phyloP scores from a whole-genome alignment of 2,329 filamentous ascomycete species.

The Cercospora janseana region DNA sequence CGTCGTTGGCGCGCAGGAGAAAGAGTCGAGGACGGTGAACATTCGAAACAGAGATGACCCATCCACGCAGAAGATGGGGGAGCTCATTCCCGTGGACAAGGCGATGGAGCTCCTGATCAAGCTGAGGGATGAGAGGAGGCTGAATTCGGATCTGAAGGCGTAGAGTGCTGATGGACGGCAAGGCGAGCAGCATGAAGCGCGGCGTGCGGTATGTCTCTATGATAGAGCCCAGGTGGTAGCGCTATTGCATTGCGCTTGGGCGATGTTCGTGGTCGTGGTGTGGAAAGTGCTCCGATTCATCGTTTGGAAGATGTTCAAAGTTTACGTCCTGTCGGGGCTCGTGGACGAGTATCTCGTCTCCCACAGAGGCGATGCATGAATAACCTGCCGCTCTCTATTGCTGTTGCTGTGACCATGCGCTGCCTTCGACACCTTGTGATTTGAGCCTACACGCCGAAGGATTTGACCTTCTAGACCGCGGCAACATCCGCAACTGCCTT shows the following conservation, averaged over 20 bases:
- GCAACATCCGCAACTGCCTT: too few relatives aligned
- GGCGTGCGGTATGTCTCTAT: background rate
- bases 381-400: too few relatives aligned
- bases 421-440: too few relatives aligned
- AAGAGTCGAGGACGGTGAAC: conserved; percentile 59
- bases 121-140: conserved; percentile 46
- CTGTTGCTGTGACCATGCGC: too few relatives aligned
- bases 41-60: conserved; percentile 64
- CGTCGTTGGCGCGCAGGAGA: conserved; percentile 63
- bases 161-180: background rate
- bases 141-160: conserved; percentile 23
- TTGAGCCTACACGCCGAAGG: too few relatives aligned
- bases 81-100: conserved; percentile 60
- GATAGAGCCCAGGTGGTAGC: too few relatives aligned
- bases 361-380: background rate
- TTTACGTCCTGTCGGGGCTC: background rate
- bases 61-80: conserved; percentile 60
- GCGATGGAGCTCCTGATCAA: conserved; percentile 54
- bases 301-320: background rate
- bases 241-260: background rate
- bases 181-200: background rate
- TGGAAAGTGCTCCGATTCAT: background rate
- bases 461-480: too few relatives aligned
- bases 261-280: background rate
- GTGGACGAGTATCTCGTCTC: background rate